These are phyloP conservation scores for Pythium dissimile DNA, from an alignment of 352 stramenopile species.

Conservation along the genomic window DNA sequence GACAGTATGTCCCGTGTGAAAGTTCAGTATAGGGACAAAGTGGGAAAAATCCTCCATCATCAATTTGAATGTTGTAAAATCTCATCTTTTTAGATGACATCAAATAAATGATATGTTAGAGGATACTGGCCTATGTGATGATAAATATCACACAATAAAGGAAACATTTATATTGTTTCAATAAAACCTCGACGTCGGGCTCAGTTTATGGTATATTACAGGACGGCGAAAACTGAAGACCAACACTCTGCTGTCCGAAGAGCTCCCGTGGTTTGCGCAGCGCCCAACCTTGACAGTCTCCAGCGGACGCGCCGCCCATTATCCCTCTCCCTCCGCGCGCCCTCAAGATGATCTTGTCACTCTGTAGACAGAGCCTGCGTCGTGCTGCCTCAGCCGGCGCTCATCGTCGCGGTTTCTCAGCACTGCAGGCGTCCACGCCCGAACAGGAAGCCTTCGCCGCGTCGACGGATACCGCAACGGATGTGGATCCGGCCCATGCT, in stretches of 20 bases:
- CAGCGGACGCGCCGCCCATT: background rate
- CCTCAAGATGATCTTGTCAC: conserved; percentile 35
- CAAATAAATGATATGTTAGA: background rate
- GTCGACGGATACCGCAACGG: conserved; percentile 8
- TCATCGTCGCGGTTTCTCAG: conserved; percentile 28
- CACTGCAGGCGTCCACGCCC: conserved; percentile 31
- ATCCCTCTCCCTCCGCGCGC: background rate
- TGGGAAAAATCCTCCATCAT: background rate
- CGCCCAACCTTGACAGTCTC: background rate
- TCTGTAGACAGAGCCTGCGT: conserved; percentile 27
- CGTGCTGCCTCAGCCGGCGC: conserved; percentile 7
- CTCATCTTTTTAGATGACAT: background rate
- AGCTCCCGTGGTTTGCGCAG: conserved; percentile 13
- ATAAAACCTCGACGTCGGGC: conserved; percentile 7
- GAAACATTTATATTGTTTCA: background rate
- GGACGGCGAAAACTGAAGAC: conserved; percentile 4
- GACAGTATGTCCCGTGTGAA: conserved; percentile 4
- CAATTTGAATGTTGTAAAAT: background rate
- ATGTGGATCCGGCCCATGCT: conserved; percentile 13
- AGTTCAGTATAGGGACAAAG: conserved; percentile 22
- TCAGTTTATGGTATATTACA: conserved; percentile 3
- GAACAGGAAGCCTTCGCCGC: conserved; percentile 1
- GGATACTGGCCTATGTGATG: background rate
- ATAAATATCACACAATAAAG: background rate
- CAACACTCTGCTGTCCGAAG: background rate